Base-by-base conservation (phyloP, 106 monocot genomes). In the Hemerocallis citrina region DNA sequence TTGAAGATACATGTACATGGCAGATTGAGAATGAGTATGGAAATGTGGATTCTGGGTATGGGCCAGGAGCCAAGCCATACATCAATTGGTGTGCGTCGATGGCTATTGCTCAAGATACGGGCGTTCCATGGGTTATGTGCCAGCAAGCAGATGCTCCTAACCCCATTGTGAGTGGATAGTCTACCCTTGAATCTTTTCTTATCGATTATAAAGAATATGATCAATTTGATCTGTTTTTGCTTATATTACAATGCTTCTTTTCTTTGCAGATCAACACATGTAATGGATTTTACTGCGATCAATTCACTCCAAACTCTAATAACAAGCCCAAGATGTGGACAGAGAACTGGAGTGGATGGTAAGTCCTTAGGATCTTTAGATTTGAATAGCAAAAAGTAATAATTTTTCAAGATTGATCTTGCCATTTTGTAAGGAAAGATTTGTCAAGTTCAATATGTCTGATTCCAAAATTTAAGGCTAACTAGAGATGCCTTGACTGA, bases 1-100 rank as follows among this genome's bases (percentile, higher is more conserved):
- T 8, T 14, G 8, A 22, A 1, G 21, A 49, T 29, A 0, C 29
- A 54, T 27, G 17, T n/a, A 22, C 21, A 23, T 57, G 21, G 30
- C 79, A 98, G 96, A 85, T 98, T 57, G 96, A 98, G 69, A 98
- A 98, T 63, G 96, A 98, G 71, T 98, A 98, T 68, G 96, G 96
- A 13, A 87, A 91, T 62, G 61, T 91, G 21, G 74, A 81, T 25
- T 62, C 69, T 13, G 24, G 73, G 4, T 98, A 91, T 54, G 96
- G 96, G 3, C 3, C 84, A 3, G 84, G 69, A 31, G 96, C 72
- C 5, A 81, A 81, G 66, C 23, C 79, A 0, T 98, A 92, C 50
- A 66, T 98, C 46, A 72, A 73, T 16, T 98, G 96, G 96, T 34
- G 87, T 0, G 91, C 91, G 25, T 72, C 76, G 7, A 92, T 98